A percentile compares a stretch with the other conserved stretches of the same genome.
These are phyloP conservation scores for Populus ilicifolia DNA, from an alignment of 345 rosid species.

Conservation along the genomic window DNA sequence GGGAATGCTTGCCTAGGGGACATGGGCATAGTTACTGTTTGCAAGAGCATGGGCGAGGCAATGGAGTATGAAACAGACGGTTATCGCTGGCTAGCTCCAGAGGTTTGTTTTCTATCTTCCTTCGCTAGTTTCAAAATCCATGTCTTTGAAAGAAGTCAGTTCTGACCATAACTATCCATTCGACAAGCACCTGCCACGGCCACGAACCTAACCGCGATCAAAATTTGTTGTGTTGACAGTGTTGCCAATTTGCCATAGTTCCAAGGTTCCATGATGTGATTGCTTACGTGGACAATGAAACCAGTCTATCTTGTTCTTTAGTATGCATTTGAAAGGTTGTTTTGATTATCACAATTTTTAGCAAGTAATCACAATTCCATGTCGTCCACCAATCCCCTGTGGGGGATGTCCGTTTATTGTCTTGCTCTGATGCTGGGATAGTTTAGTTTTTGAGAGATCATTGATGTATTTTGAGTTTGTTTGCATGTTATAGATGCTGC, in stretches of 20 bases:
- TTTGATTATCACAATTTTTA: background rate
- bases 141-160: background rate
- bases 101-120: slow-evolving; percentile 51
- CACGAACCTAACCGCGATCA: background rate
- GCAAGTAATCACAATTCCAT: background rate
- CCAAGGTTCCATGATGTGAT: background rate
- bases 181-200: background rate
- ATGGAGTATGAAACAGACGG: slow-evolving; percentile 97
- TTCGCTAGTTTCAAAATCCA: slow-evolving; percentile 5
- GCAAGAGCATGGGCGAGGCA: slow-evolving; percentile 79
- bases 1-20: slow-evolving; percentile 88
- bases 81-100: slow-evolving; percentile 97
- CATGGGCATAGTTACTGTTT: slow-evolving; percentile 81
- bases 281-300: background rate
- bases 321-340: background rate
- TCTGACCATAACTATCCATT: background rate
- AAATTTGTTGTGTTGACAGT: background rate
- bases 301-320: background rate
- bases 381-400: background rate
- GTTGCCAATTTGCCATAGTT: background rate
- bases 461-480: background rate
- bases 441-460: background rate
- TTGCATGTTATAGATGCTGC: background rate
- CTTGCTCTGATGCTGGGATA: background rate
- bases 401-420: background rate